A percentile compares a stretch with the other conserved stretches of the same genome.
phyloP scores from a whole-genome alignment of 2,329 filamentous ascomycete genomes.

The Penicillium sp. region DNA sequence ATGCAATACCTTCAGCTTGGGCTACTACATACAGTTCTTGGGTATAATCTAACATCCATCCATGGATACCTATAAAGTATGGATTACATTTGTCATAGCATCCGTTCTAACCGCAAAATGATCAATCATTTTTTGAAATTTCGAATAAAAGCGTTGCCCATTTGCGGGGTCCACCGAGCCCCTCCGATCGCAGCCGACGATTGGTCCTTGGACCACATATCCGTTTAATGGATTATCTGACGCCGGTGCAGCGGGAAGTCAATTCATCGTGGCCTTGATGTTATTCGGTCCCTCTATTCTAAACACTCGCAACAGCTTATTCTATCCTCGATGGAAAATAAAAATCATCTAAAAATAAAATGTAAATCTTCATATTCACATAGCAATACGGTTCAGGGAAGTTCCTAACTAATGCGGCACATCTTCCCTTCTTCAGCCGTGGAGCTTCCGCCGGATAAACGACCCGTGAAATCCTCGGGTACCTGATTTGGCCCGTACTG shows the following conservation, averaged over 20 bases:
- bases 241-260: conserved; percentile 9
- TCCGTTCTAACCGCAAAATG: background rate
- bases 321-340: background rate
- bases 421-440: background rate
- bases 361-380: background rate
- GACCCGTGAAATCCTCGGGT: conserved; percentile 1
- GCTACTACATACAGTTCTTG: too few relatives aligned
- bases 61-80: too few relatives aligned
- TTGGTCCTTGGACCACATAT: conserved; percentile 9
- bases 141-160: conserved; percentile 1
- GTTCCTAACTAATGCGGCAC: background rate
- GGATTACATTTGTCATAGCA: background rate
- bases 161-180: conserved; percentile 24
- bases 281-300: background rate
- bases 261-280: background rate
- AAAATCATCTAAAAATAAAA: too few relatives aligned
- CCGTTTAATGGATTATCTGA: conserved; percentile 1
- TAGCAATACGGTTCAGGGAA: background rate
- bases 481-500: conserved; percentile 1
- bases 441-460: background rate
- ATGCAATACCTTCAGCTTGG: background rate
- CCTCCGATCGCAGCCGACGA: conserved; percentile 10
- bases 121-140: background rate
- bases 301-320: background rate
- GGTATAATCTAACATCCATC: too few relatives aligned